A percentile compares a stretch with the other conserved stretches of the same genome.
phyloP scores from a whole-genome alignment of 1,284 basidiomycete genomes.

The Waitea zeae region DNA sequence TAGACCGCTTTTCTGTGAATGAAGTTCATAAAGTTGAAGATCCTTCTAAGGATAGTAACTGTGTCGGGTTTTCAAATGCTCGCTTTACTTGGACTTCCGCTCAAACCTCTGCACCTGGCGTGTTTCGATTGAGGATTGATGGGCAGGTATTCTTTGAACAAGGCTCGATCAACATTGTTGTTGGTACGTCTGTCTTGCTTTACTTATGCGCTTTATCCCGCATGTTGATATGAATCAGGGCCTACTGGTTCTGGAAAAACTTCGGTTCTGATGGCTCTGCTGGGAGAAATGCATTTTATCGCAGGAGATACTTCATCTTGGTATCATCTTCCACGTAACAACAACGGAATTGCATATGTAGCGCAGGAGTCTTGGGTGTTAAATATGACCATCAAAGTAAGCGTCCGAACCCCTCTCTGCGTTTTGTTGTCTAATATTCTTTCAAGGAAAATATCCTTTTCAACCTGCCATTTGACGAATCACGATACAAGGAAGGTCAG shows the following conservation, averaged over 20 bases:
- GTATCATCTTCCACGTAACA: constrained; percentile 24
- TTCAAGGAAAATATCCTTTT: constrained; percentile 26
- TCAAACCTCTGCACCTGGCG: constrained; percentile 14
- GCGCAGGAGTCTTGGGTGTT: constrained; percentile 25
- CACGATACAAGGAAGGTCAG: constrained; percentile 23
- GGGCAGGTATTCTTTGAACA: constrained; percentile 38
- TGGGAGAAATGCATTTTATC: constrained; percentile 21
- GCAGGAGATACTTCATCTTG: constrained; percentile 15
- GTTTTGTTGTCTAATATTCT: background rate
- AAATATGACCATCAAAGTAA: constrained; percentile 23
- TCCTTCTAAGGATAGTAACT: too few species aligned
- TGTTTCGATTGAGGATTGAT: constrained; percentile 30
- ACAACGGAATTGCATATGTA: constrained; percentile 25
- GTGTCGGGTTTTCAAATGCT: too few species aligned
- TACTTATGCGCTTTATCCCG: too few species aligned
- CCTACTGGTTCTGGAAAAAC: constrained; percentile 25
- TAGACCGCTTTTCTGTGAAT: too few species aligned
- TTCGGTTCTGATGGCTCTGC: constrained; percentile 26
- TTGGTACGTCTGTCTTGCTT: too few species aligned
- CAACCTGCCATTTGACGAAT: constrained; percentile 22
- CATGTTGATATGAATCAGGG: too few species aligned
- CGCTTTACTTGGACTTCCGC: constrained; percentile 24
- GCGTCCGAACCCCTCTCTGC: background rate
- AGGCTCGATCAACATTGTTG: constrained; percentile 34
- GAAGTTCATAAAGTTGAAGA: too few species aligned